Base-by-base conservation (phyloP, 495 filamentous ascomycete genomes). In the Xylaria bambusicola region DNA sequence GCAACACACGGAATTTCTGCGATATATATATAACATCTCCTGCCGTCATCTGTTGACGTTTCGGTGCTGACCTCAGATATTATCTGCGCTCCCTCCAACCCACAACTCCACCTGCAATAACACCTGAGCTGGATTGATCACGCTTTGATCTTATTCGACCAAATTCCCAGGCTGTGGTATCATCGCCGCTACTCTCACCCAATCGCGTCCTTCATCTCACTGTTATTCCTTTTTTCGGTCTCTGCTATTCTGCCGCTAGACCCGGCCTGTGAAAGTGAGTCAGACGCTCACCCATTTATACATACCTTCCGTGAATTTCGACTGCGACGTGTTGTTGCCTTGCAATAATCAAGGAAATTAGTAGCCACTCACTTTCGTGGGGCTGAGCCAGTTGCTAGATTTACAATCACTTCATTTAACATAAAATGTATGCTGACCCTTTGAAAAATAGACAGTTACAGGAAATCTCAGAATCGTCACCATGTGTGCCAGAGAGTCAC, bases 401-500 rank as follows among this genome's bases (percentile, higher is more conserved):
- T 53, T 6, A 15, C n/a, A 2, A 15, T 21, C 13, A 17, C 15
- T 1, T 17, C 7, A 3, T 31, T 3, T 42, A 20, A 21, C 31
- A 21, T 33, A 44, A 31, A 44, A 44, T 38, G 21, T 33, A 24
- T 44, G n/a, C 56, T 58, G 38, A 58, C 56, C n/a, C n/a, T n/a
- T n/a, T n/a, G n/a, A n/a, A n/a, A n/a, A n/a, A n/a, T n/a, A n/a
- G n/a, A n/a, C n/a, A n/a, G n/a, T n/a, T n/a, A n/a, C n/a, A n/a
- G n/a, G n/a, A 17, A 6, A 44, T 29, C 10, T n/a, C 26, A 2
- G 10, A 17, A 29, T 31, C n/a, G 31, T 33, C 47, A 72, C 53
- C 68, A 83, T 83, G 80, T 73, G 77, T 62, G 71, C 69, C 62
- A 73, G 75, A 73, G 74, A 72, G 56, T 73, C 72, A 29, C 71